These are phyloP conservation scores for Stropharia rugosoannulata DNA, from an alignment of 768 basidiomycete species.

Conservation along the genomic window DNA sequence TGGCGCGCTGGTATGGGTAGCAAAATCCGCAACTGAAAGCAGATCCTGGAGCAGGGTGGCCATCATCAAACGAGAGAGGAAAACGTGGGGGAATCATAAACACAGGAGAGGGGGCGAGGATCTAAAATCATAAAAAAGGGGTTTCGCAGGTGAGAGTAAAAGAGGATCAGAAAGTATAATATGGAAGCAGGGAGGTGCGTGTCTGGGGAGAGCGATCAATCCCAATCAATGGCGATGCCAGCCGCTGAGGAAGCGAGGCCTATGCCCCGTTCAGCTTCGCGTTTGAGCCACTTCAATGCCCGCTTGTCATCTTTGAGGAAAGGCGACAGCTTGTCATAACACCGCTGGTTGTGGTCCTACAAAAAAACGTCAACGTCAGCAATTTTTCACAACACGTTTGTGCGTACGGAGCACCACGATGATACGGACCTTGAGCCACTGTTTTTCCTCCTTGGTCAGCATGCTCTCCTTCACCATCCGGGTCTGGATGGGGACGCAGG, in stretches of 20 bases:
- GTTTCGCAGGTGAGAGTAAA: slow-evolving; percentile 1
- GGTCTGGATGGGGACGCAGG: slow-evolving; percentile 92
- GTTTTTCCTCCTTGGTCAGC: slow-evolving; percentile 82
- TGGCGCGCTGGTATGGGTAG: background rate
- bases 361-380: background rate
- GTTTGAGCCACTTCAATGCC: slow-evolving; percentile 76
- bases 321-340: slow-evolving; percentile 62
- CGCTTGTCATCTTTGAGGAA: slow-evolving; percentile 76
- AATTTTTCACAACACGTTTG: background rate
- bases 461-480: slow-evolving; percentile 83
- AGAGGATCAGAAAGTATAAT: background rate
- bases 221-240: slow-evolving; percentile 80
- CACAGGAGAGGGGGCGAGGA: too few species aligned
- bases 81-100: background rate
- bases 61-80: background rate
- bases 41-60: background rate
- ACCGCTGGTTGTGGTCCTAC: slow-evolving; percentile 82
- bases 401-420: slow-evolving; percentile 1
- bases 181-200: background rate
- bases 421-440: slow-evolving; percentile 74
- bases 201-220: slow-evolving; percentile 37
- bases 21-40: background rate
- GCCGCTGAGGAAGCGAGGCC: slow-evolving; percentile 70
- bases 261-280: slow-evolving; percentile 74
- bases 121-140: slow-evolving; percentile 1